These are phyloP conservation scores for Funneliformis caledonium DNA, from an alignment of 371 early-diverging fungal species.

Conservation along the genomic window DNA sequence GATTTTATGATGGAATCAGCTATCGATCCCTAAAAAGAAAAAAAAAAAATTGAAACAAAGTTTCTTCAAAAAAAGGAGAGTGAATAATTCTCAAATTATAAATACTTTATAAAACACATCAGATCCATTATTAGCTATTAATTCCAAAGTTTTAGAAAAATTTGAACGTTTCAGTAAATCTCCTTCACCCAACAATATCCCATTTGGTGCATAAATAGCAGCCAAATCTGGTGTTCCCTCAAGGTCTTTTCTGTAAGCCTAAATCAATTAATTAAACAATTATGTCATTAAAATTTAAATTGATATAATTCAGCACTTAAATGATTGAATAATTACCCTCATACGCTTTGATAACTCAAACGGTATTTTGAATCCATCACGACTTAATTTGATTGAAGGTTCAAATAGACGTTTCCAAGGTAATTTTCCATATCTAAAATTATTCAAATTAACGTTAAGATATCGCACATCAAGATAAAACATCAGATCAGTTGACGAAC, in stretches of 20 bases:
- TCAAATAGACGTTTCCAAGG: slow-evolving; percentile 87
- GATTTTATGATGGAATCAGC: slow-evolving; percentile 76
- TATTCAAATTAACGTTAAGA: slow-evolving; percentile 81
- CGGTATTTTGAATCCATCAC: slow-evolving; percentile 79
- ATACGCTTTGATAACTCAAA: slow-evolving; percentile 62
- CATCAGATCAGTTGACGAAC: background rate
- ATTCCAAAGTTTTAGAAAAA: slow-evolving; percentile 82
- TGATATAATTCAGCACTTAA: slow-evolving; percentile 26
- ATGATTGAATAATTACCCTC: slow-evolving; percentile 44
- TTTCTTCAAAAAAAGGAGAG: background rate
- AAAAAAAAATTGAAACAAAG: background rate
- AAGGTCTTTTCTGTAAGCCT: slow-evolving; percentile 49
- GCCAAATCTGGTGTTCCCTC: slow-evolving; percentile 51
- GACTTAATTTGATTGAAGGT: slow-evolving; percentile 79
- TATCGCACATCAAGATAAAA: background rate
- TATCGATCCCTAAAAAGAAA: slow-evolving; percentile 66
- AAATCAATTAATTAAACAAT: slow-evolving; percentile 3
- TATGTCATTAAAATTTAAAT: slow-evolving; percentile 5
- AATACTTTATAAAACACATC: slow-evolving; percentile 81
- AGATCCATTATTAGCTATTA: slow-evolving; percentile 81
- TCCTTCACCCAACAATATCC: slow-evolving; percentile 65
- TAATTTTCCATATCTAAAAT: slow-evolving; percentile 72
- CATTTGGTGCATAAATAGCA: slow-evolving; percentile 72
- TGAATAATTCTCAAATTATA: background rate
- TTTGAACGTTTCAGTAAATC: slow-evolving; percentile 74